Conservation (phyloP, 257 asterid genomes). For the Fraxinus anomala region DNA sequence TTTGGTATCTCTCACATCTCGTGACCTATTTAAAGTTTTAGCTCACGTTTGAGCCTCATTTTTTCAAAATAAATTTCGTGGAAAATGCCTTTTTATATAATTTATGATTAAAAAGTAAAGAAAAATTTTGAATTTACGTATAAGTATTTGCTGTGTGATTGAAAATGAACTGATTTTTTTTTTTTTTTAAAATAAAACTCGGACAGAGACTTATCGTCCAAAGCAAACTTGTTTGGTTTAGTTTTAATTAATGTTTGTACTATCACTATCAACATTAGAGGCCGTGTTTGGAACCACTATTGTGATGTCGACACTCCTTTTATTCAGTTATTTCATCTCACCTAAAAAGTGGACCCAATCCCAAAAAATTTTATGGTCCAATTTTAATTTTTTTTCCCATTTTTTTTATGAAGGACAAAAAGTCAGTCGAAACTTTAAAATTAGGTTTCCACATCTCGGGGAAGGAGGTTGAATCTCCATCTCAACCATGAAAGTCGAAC, state of each 20-base stretch:
- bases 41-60: too few relatives aligned
- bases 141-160: too few relatives aligned
- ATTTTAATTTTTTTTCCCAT: neutral
- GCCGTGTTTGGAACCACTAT: slow-evolving; percentile 26
- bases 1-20: slow-evolving; percentile 63
- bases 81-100: too few relatives aligned
- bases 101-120: too few relatives aligned
- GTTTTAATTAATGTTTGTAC: slow-evolving; percentile 34
- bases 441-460: neutral
- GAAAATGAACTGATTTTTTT: too few relatives aligned
- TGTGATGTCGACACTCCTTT: slow-evolving; percentile 34
- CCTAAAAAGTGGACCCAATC: slow-evolving; percentile 29
- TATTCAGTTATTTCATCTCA: slow-evolving; percentile 11
- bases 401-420: neutral
- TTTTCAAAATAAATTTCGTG: too few relatives aligned
- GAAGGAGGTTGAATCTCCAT: neutral
- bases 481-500: neutral
- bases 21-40: slow-evolving; percentile 32
- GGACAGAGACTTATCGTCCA: neutral
- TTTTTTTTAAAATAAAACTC: too few relatives aligned
- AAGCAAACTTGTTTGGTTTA: slow-evolving; percentile 22
- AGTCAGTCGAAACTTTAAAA: neutral
- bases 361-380: neutral
- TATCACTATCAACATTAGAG: slow-evolving; percentile 40
- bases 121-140: too few relatives aligned